phyloP scores from a whole-genome alignment of 805 yeast genomes.

The Hanseniaspora singularis region DNA sequence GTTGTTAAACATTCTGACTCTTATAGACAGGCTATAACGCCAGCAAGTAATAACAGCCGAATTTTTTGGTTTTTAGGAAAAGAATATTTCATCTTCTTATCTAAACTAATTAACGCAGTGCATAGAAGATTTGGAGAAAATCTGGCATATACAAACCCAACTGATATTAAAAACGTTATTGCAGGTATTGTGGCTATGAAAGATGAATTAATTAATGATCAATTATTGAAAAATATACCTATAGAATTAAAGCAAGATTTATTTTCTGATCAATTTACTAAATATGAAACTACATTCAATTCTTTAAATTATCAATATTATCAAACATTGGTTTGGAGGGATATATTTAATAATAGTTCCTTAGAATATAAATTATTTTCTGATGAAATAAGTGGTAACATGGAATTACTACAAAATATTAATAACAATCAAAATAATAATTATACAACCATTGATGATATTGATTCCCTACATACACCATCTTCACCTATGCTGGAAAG shows the following conservation, averaged over 20 bases:
- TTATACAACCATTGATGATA: not conserved
- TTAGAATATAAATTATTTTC: slow-evolving; percentile 8
- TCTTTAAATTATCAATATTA: slow-evolving; percentile 21
- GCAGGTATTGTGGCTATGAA: no score
- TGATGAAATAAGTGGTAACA: slow-evolving; percentile 11
- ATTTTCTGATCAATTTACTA: slow-evolving; percentile 15
- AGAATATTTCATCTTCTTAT: slow-evolving; percentile 1
- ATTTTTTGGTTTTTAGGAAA: slow-evolving; percentile 14
- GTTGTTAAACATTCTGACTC: slow-evolving; percentile 12
- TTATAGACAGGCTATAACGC: not conserved
- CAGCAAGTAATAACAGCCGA: not conserved
- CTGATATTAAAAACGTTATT: slow-evolving; percentile 13
- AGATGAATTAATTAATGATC: not conserved
- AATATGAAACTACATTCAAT: slow-evolving; percentile 17
- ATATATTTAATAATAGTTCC: slow-evolving; percentile 21
- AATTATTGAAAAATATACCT: slow-evolving; percentile 16
- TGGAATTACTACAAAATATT: slow-evolving; percentile 4
- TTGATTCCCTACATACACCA: slow-evolving; percentile 12
- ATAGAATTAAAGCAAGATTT: slow-evolving; percentile 15
- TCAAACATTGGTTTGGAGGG: slow-evolving; percentile 24
- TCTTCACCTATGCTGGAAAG: slow-evolving; percentile 24
- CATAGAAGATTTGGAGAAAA: not conserved
- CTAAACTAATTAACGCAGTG: not conserved
- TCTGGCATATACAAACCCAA: not conserved
- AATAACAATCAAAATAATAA: not conserved